Conservation (phyloP, 1,284 basidiomycete species). For the Irpex lacteus region DNA sequence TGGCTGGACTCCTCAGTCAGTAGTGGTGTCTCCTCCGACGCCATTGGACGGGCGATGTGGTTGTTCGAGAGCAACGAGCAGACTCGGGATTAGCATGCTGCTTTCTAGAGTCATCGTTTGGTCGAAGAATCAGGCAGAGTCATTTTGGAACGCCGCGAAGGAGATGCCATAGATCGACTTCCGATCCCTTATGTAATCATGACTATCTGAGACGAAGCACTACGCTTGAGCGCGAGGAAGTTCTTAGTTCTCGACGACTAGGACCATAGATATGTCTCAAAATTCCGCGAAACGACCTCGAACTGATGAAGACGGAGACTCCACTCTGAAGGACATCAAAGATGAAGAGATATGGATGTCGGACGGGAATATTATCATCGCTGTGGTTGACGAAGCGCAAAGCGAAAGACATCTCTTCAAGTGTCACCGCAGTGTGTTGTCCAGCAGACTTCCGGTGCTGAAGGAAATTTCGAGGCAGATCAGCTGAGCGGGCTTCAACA, state of each 20-base stretch:
- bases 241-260: no score
- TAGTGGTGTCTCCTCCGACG: conserved; percentile 7
- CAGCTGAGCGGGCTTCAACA: background rate
- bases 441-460: background rate
- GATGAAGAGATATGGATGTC: background rate
- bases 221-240: no score
- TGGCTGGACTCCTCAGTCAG: background rate
- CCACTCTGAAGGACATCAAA: background rate
- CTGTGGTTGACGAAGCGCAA: background rate
- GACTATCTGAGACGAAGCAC: no score
- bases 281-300: no score
- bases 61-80: background rate
- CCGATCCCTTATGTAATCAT: no score
- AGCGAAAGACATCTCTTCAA: background rate
- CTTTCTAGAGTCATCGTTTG: background rate
- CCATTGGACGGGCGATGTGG: background rate
- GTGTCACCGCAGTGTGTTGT: background rate
- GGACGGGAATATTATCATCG: background rate
- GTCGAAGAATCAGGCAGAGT: no score
- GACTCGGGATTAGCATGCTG: background rate
- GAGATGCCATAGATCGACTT: no score
- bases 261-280: no score
- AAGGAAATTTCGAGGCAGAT: background rate
- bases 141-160: no score
- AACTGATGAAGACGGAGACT: background rate